Evolutionary conservation across 805 yeast species (phyloP).

Genomic region (Priceomyces fermenticarens): DNA sequence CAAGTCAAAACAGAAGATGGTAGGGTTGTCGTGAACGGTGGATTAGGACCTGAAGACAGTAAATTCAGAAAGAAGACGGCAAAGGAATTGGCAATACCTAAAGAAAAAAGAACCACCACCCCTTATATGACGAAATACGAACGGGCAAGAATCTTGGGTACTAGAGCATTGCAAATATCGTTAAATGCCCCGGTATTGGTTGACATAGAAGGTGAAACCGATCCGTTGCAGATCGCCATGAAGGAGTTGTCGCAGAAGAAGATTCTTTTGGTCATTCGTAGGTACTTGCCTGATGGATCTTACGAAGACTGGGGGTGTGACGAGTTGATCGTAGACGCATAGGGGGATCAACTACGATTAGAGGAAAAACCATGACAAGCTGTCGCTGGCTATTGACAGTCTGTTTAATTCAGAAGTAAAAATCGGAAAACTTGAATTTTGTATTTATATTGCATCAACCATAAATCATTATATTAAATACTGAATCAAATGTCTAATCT

Average conservation of each 20-base stretch:
- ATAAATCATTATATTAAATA: constrained; percentile 2
- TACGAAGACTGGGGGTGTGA: constrained; percentile 99
- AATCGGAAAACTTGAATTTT: not conserved
- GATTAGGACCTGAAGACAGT: constrained; percentile 57
- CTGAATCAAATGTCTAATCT: constrained; percentile 18
- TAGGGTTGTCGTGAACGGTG: constrained; percentile 68
- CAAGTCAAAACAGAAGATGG: constrained; percentile 66
- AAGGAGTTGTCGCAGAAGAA: constrained; percentile 93
- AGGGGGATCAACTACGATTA: not conserved
- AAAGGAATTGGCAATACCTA: constrained; percentile 83
- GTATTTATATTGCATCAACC: constrained; percentile 5
- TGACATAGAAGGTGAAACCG: constrained; percentile 98
- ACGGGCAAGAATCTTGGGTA: constrained; percentile 95
- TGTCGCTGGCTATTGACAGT: too few relatives aligned
- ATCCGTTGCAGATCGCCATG: constrained; percentile 96
- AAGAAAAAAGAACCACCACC: constrained; percentile 86
- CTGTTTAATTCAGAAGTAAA: constrained; percentile 2
- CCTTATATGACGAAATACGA: constrained; percentile 99
- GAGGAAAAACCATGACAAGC: not conserved
- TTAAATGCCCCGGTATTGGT: constrained; percentile 98
- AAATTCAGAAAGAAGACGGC: constrained; percentile 56
- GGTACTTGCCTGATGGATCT: constrained; percentile 95
- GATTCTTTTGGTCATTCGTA: constrained; percentile 91
- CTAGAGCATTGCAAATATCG: constrained; percentile 95
- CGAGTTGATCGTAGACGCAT: constrained; percentile 79